Evolutionary conservation across 768 basidiomycete species (phyloP).

Genomic region (Tricholoma terreum): DNA sequence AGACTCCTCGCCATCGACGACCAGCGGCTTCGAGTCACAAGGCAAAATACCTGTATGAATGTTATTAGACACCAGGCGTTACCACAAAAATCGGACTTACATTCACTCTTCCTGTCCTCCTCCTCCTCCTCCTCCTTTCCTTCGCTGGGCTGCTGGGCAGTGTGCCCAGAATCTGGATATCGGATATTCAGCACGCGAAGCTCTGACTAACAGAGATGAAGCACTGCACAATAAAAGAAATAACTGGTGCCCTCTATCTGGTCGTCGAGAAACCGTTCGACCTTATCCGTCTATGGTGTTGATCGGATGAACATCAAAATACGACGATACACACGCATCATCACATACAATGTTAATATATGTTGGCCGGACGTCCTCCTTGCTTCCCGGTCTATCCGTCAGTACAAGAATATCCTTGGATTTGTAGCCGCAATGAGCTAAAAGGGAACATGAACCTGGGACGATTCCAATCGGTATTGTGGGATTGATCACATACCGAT

Average conservation of each 20-base stretch:
- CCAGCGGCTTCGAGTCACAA: background rate
- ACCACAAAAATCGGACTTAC: background rate
- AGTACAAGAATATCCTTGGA: background rate
- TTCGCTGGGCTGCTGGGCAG: background rate
- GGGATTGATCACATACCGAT: background rate
- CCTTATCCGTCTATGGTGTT: background rate
- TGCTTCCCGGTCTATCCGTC: background rate
- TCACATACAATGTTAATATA: background rate
- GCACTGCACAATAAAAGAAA: background rate
- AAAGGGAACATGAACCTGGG: background rate
- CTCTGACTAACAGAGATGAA: too few relatives aligned
- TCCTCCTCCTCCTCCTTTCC: background rate
- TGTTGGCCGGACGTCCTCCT: background rate
- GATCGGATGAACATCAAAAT: background rate
- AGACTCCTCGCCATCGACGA: background rate
- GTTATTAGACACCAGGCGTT: background rate
- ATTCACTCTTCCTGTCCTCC: background rate
- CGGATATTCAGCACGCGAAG: background rate
- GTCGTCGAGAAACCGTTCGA: background rate
- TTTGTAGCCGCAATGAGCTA: background rate
- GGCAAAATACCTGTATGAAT: background rate
- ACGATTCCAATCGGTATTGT: too few relatives aligned
- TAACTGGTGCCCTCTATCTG: background rate
- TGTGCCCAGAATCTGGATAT: slow-evolving; percentile 1
- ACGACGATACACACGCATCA: background rate